Evolutionary conservation across 495 filamentous ascomycete species (phyloP).

Genomic region (Pyrenula massariospora): DNA sequence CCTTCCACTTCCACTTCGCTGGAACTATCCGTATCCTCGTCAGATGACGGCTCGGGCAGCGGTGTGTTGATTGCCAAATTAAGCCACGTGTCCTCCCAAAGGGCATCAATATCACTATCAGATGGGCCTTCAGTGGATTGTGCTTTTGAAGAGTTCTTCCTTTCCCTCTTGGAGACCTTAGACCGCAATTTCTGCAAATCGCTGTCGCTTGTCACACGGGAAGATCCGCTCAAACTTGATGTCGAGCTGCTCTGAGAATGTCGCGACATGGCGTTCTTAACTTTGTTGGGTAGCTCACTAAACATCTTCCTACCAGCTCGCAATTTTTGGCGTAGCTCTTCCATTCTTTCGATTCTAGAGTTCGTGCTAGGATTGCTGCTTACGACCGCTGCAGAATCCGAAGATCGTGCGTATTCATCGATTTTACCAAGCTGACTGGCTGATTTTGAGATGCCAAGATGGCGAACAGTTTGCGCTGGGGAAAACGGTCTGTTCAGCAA

Average conservation of each 20-base stretch:
- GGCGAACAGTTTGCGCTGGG: neutral
- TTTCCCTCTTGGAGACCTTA: neutral
- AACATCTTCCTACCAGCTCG: neutral
- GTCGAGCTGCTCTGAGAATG: neutral
- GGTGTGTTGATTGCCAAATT: neutral
- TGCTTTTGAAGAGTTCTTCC: neutral
- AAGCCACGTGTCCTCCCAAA: neutral
- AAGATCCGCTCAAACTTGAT: neutral
- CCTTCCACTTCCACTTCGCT: conserved; percentile 27
- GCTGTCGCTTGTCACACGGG: neutral
- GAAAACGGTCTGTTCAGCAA: neutral
- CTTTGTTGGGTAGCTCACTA: neutral
- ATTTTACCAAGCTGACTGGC: neutral
- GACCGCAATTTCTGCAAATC: neutral
- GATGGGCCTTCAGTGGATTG: neutral
- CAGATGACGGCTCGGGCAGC: neutral
- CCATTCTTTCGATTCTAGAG: neutral
- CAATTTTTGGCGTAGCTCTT: neutral
- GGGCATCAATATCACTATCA: neutral
- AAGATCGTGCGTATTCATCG: neutral
- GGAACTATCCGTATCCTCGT: neutral
- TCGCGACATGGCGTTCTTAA: neutral
- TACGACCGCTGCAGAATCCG: neutral
- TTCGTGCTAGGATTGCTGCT: neutral
- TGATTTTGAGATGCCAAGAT: neutral